Percentiles rank a stretch among this genome's conserved stretches.
These are phyloP conservation scores for Sarocladiaceae sp. DNA, from an alignment of 2,329 filamentous ascomycete genomes.

Conservation along the genomic window DNA sequence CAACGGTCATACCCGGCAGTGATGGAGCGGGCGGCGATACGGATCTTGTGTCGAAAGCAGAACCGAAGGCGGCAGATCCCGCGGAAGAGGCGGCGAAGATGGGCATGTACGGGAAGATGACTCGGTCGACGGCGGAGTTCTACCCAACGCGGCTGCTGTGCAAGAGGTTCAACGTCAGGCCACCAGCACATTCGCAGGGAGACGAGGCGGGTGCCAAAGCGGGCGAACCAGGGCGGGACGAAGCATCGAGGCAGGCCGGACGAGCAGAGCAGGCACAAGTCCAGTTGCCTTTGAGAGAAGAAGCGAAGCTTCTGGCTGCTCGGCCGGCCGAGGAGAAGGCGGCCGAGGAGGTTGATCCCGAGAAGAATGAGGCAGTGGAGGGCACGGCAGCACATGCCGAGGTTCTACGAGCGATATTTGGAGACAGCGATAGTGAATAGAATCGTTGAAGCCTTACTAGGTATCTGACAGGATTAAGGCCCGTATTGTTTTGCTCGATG, in stretches of 20 bases:
- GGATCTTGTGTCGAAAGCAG: constrained; percentile 24
- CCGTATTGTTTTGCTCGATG: too few relatives aligned
- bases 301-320: not conserved
- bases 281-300: not conserved
- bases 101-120: constrained; percentile 91
- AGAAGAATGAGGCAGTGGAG: constrained; percentile 63
- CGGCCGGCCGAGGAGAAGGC: constrained; percentile 12
- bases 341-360: constrained; percentile 56
- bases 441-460: not conserved
- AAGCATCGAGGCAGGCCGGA: constrained; percentile 8
- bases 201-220: constrained; percentile 32
- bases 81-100: constrained; percentile 81
- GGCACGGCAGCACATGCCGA: constrained; percentile 68
- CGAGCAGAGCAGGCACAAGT: not conserved
- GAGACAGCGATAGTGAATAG: constrained; percentile 68
- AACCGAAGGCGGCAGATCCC: constrained; percentile 49
- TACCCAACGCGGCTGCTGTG: constrained; percentile 80
- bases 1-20: constrained; percentile 20
- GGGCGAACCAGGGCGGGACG: constrained; percentile 6
- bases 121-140: constrained; percentile 64
- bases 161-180: constrained; percentile 86
- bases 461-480: too few relatives aligned
- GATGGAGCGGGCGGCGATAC: constrained; percentile 10
- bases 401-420: constrained; percentile 90
- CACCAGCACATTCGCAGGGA: constrained; percentile 61